Evolutionary conservation across 176 grass and related monocot genomes (phyloP).

Genomic region (Triticum timopheevii): DNA sequence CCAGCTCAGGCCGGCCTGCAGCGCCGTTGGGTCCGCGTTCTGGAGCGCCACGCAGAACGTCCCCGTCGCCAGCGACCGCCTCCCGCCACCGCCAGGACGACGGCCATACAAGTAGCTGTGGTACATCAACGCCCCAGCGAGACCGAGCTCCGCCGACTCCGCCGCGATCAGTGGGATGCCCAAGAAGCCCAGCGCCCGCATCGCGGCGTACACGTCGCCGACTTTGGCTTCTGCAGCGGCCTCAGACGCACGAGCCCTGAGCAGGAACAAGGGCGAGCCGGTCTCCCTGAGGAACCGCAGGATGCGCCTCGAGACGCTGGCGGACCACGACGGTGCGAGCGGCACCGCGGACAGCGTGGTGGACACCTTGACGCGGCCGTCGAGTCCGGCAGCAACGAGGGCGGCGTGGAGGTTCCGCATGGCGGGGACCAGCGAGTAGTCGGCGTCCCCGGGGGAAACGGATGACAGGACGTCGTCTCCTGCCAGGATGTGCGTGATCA

Average conservation of each 20-base stretch:
- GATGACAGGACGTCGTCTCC: slow-evolving; percentile 2
- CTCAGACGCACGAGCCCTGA: slow-evolving; percentile 11
- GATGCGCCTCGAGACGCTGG: background rate
- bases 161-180: slow-evolving; percentile 33
- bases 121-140: background rate
- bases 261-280: slow-evolving; percentile 32
- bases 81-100: background rate
- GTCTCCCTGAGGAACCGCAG: slow-evolving; percentile 30
- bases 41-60: slow-evolving; percentile 79
- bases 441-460: background rate
- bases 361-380: slow-evolving; percentile 38
- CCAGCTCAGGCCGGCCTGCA: slow-evolving; percentile 68
- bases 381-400: slow-evolving; percentile 30
- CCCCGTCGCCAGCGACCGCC: slow-evolving; percentile 44
- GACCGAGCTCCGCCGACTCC: background rate
- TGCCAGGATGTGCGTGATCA: slow-evolving; percentile 38
- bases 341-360: background rate
- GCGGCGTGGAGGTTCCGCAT: slow-evolving; percentile 41
- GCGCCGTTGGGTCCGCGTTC: slow-evolving; percentile 54
- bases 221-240: background rate
- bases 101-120: slow-evolving; percentile 22
- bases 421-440: slow-evolving; percentile 35
- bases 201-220: slow-evolving; percentile 27
- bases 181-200: slow-evolving; percentile 23
- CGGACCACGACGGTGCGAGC: background rate